Percentiles rank a stretch among this genome's conserved stretches.
Evolutionary conservation across 2,329 filamentous ascomycete species (phyloP).

Genomic region (Aureobasidium leucospermi): DNA sequence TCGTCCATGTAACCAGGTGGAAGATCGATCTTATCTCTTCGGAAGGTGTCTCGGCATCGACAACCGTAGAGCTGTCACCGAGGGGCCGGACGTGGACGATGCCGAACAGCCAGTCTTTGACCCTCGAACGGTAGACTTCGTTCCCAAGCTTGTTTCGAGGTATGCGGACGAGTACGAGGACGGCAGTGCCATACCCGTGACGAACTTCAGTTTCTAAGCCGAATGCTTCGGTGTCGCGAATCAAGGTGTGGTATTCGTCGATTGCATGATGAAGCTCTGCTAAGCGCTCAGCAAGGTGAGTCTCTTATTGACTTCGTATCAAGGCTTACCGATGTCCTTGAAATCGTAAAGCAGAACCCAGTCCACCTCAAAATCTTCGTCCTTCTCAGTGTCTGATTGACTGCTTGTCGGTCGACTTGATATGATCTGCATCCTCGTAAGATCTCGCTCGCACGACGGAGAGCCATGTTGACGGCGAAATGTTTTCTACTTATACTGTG

Average conservation of each 20-base stretch:
- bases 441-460: no score
- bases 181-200: not conserved
- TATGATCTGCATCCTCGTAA: not conserved
- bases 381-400: not conserved
- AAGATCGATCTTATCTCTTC: conserved; percentile 2
- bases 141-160: conserved; percentile 2
- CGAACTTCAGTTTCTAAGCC: conserved; percentile 1
- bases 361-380: conserved; percentile 6
- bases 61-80: not conserved
- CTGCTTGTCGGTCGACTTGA: not conserved
- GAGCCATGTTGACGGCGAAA: not conserved
- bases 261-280: not conserved
- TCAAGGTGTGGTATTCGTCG: not conserved
- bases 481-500: not conserved
- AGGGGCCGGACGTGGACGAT: not conserved
- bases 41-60: not conserved
- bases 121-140: conserved; percentile 3
- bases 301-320: no score
- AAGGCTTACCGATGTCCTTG: not conserved
- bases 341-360: not conserved
- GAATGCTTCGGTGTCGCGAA: not conserved
- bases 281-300: not conserved
- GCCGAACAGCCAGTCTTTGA: conserved; percentile 6
- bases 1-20: conserved; percentile 2
- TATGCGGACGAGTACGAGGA: not conserved